Evolutionary conservation across 2,329 filamentous ascomycete species (phyloP).

Genomic region (Penicillium sp.): DNA sequence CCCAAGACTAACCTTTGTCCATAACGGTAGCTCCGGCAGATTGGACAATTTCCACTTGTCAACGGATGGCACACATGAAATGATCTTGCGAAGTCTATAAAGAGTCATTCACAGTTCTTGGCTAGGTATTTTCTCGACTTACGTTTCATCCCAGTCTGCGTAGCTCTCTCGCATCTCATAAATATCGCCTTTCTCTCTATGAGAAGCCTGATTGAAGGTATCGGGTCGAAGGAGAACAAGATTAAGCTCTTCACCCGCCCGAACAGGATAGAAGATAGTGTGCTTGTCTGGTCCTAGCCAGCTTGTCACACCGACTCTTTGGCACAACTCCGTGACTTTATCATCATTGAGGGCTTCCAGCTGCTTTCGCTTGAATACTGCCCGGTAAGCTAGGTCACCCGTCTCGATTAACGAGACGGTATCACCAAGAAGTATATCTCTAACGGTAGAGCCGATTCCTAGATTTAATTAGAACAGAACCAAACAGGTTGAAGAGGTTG

Average conservation of each 20-base stretch:
- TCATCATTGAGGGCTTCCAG: constrained; percentile 35
- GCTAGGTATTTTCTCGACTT: neutral
- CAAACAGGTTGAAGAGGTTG: neutral
- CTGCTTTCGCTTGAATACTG: constrained; percentile 38
- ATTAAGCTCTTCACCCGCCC: constrained; percentile 60
- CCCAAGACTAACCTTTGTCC: constrained; percentile 21
- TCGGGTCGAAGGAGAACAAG: constrained; percentile 66
- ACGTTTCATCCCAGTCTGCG: constrained; percentile 59
- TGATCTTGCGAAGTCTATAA: constrained; percentile 28
- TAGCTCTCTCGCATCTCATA: constrained; percentile 62
- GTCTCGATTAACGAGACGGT: constrained; percentile 54
- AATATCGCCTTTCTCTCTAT: constrained; percentile 50
- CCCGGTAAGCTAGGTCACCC: constrained; percentile 64
- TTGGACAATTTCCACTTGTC: constrained; percentile 68
- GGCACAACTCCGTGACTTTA: neutral
- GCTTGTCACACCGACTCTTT: constrained; percentile 50
- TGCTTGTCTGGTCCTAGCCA: constrained; percentile 65
- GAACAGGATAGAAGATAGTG: constrained; percentile 62
- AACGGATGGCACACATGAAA: constrained; percentile 55
- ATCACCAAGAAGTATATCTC: constrained; percentile 32
- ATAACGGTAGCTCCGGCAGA: constrained; percentile 38
- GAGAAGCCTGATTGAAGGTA: constrained; percentile 28
- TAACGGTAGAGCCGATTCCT: constrained; percentile 7
- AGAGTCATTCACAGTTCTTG: neutral
- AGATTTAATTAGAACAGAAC: neutral